Conservation (phyloP, 129 eudicot species). For the carrot (Daucus carota) region DNA sequence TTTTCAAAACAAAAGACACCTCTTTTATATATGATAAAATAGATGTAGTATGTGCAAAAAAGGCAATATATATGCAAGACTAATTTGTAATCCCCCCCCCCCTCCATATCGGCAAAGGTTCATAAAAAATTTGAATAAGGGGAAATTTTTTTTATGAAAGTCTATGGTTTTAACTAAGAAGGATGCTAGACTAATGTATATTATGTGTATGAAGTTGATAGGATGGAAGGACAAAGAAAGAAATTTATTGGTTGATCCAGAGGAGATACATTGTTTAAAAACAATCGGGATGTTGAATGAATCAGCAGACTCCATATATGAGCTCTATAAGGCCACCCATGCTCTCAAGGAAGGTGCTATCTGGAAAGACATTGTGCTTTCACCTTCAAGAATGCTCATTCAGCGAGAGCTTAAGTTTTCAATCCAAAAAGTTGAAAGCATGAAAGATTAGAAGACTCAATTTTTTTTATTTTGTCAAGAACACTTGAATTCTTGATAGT, state of each 20-base stretch:
- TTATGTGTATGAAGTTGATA: slow-evolving; percentile 54
- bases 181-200: slow-evolving; percentile 2
- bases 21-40: neutral
- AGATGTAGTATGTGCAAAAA: neutral
- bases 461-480: neutral
- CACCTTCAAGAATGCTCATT: slow-evolving; percentile 76
- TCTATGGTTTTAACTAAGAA: neutral
- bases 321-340: slow-evolving; percentile 65
- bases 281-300: slow-evolving; percentile 52
- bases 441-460: neutral
- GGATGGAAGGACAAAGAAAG: slow-evolving; percentile 95
- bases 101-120: neutral
- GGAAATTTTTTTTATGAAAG: neutral
- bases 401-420: slow-evolving; percentile 81
- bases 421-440: slow-evolving; percentile 61
- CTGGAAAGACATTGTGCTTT: slow-evolving; percentile 90
- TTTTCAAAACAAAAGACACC: neutral
- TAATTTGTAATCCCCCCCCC: too few species aligned
- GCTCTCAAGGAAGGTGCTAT: slow-evolving; percentile 57
- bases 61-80: neutral
- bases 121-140: neutral
- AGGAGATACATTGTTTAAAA: slow-evolving; percentile 62
- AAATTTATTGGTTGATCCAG: slow-evolving; percentile 86
- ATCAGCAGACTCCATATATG: slow-evolving; percentile 58
- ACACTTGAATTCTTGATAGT: neutral